Evolutionary conservation across 352 stramenopile species (phyloP), one percentile per base, ranked within the genome.

Genomic region (Globisporangium radiosum): DNA sequence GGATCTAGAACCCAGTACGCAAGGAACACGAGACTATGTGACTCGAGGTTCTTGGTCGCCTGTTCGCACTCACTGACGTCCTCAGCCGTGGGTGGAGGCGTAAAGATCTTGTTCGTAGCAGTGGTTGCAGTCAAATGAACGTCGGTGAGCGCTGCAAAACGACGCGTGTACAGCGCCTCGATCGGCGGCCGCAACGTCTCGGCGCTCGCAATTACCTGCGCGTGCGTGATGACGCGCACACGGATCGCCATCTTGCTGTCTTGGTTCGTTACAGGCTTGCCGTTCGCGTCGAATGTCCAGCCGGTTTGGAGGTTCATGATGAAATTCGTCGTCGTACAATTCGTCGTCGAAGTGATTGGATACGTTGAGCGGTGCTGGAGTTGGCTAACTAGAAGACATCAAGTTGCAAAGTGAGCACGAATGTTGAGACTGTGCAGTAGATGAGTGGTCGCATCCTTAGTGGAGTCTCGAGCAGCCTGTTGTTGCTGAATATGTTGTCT

Each of bases 301-400:
- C 56, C 47, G 10, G 56, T 55, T 38, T 61, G n/a, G 47, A 61
- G 5, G 9, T 9, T 3, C 43, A 59, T 59, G 33, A 15, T 33
- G 38, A 14, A 47, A 43, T 11, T 11, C 7, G 39, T 11, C 7
- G 39, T 11, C 7, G 10, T 19, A 19, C 17, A 47, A 43, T 11
- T 11, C 7, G 39, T 11, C 7, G 39, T 11, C 7, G 10, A 43
- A 11, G 39, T 43, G 39, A 11, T 43, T 7, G 39, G 10, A 25
- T 25, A 25, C 19, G 19, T 25, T 25, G 19, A 1, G 19, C 1
- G 19, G 39, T 43, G 39, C 39, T 11, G 39, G 11, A n/a, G 43
- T 17, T 4, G 11, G 11, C n/a, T 47, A 13, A 7, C 5, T n/a
- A 14, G 2, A 47, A 17, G 43, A 8, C 43, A 5, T 13, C 43